Evolutionary conservation across 768 basidiomycete species (phyloP), one percentile per base, ranked within the genome.

Genomic region (Mycena rebaudengoi): DNA sequence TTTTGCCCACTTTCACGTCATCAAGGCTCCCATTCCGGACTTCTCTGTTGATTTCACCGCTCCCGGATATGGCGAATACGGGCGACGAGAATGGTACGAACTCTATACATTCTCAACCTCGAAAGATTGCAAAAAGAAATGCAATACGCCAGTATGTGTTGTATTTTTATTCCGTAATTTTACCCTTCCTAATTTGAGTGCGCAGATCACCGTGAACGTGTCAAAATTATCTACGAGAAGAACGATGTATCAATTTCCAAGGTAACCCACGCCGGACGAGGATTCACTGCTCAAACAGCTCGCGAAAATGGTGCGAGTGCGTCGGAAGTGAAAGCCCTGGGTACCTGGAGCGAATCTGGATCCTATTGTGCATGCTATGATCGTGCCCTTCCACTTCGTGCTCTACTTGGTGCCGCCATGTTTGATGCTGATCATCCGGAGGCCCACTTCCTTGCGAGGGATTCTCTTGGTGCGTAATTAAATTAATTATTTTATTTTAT

Each of bases 401-500:
- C 72, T 0, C 67, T 79, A 40, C 62, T 80, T 1, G 78, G 71
- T 13, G 69, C 75, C 10, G 78, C 73, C 3, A 73, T 71, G 64
- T 77, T 74, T 55, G 77, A 75, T 66, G 75, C 53, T 1, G 28
- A 52, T 0, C 50, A 68, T n/a, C 75, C 69, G 4, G 74, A 75
- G 26, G 49, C 69, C 11, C 75, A 78, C 67, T 61, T 66, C n/a
- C 62, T 76, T 1, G 56, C 71, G 4, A 64, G 68, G 1, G 69
- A 67, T 6, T 32, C 28, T n/a, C 62, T 78, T 6, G 63, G 75
- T 78, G 51, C n/a, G n/a, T n/a, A 41, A 71, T 68, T 29, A 28
- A 18, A 5, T 41, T 29, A 7, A 43, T 16, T n/a, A 23, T 12
- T 44, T 16, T 14, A 8, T 25, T 29, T 26, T 12, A 14, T 44